Base-by-base conservation (phyloP, 768 basidiomycete species). In the Xerocomellus amylosporus region DNA sequence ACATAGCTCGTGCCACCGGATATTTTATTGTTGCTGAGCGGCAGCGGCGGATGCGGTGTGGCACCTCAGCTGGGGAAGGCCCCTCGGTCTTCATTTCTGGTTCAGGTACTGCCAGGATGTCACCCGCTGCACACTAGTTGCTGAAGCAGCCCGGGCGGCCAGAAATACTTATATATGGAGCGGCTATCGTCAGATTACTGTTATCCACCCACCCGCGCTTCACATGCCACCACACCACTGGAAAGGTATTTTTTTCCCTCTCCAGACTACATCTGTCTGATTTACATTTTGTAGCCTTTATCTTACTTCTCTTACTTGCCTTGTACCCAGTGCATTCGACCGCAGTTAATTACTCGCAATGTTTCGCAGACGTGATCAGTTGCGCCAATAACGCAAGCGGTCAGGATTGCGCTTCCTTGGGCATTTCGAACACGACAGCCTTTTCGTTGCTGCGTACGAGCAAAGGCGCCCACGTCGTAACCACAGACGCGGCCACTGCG, bases 361-460 rank as follows among this genome's bases (percentile, higher is more conserved):
- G 68, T 36, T 43, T 70, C 0, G 5, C 0, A 17, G 17, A 55
- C 6, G 44, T 63, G 13, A 41, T 12, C 1, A 43, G 5, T 36
- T 64, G 52, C 1, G 47, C 55, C n/a, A 28, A 40, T 8, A 28
- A 58, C 20, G 1, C 46, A 22, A 14, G 4, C 5, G 14, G 46
- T 39, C 54, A 7, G 14, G 30, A 24, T n/a, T 68, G 55, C 46
- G 8, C 15, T 34, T 53, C 38, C 15, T 4, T 45, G 17, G 41
- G 45, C 12, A 57, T 58, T 2, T 37, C 54, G 6, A 51, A 26
- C 19, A 30, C 34, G 0, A 53, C 43, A 19, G 56, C 68, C 5
- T 31, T 70, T 12, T 58, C 55, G 2, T 10, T 58, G 1, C 59
- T 64, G 12, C 51, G 51, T 17, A 58, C 49, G 1, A 65, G 63